Conservation (phyloP, 1,284 basidiomycete species). For the Cystobasidium pallidum region DNA sequence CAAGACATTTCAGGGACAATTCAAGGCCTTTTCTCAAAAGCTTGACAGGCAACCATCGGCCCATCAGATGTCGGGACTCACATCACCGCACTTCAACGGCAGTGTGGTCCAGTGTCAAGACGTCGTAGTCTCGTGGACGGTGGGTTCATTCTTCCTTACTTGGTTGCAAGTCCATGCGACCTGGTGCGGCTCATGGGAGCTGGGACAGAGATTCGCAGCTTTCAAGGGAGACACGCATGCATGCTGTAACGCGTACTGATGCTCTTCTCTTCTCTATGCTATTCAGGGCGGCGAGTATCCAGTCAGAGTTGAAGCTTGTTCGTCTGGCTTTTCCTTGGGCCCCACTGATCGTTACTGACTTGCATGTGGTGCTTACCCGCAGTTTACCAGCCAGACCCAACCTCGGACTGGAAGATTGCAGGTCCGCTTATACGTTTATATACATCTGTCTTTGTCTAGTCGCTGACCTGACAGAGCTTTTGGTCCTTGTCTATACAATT, state of each 20-base stretch:
- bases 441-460: background rate
- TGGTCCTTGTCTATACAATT: too few relatives aligned
- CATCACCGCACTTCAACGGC: slow-evolving; percentile 24
- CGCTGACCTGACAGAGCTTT: too few relatives aligned
- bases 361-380: background rate
- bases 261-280: background rate
- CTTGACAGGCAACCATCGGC: too few relatives aligned
- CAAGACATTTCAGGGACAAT: too few relatives aligned
- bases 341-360: slow-evolving; percentile 4
- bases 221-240: too few relatives aligned
- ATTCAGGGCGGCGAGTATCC: slow-evolving; percentile 38
- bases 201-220: too few relatives aligned
- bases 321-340: slow-evolving; percentile 12
- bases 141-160: slow-evolving; percentile 6
- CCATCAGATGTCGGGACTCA: slow-evolving; percentile 20
- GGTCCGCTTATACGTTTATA: slow-evolving; percentile 2
- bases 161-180: too few relatives aligned
- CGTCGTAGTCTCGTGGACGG: slow-evolving; percentile 27
- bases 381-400: slow-evolving; percentile 38
- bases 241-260: background rate
- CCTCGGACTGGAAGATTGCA: slow-evolving; percentile 34
- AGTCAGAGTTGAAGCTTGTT: slow-evolving; percentile 41
- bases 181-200: too few relatives aligned
- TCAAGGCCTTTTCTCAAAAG: too few relatives aligned
- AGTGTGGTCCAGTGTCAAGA: slow-evolving; percentile 30